These are phyloP conservation scores for Lyophyllum decastes DNA, from an alignment of 768 basidiomycete genomes.

Conservation along the genomic window DNA sequence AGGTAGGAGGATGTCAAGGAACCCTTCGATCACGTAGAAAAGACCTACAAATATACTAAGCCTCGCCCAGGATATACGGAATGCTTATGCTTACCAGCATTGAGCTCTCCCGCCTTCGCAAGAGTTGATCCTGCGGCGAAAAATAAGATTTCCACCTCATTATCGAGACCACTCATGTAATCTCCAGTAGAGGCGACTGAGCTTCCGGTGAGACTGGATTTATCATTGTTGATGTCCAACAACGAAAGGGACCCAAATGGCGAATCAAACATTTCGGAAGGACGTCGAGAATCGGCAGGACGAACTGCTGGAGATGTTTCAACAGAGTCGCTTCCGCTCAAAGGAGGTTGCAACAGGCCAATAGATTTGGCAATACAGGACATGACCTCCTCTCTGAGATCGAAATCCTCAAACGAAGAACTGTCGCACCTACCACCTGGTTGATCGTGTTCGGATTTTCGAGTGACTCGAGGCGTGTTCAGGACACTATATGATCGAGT, in stretches of 20 bases:
- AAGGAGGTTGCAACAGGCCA: constrained; percentile 85
- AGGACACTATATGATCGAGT: constrained; percentile 51
- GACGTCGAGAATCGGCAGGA: constrained; percentile 41
- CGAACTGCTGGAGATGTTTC: constrained; percentile 67
- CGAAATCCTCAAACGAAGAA: constrained; percentile 71
- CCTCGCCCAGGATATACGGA: no score
- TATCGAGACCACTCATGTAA: constrained; percentile 85
- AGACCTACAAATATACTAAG: no score
- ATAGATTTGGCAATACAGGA: constrained; percentile 97
- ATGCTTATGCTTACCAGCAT: constrained; percentile 58
- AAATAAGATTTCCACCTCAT: constrained; percentile 94
- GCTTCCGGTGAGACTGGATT: constrained; percentile 63
- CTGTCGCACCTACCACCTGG: constrained; percentile 20
- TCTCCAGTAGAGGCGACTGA: constrained; percentile 55
- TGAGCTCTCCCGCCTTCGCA: constrained; percentile 86
- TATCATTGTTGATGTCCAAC: constrained; percentile 70
- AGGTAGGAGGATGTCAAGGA: constrained; percentile 88
- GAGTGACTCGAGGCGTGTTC: constrained; percentile 48
- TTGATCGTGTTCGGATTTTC: constrained; percentile 28
- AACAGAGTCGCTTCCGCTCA: constrained; percentile 65
- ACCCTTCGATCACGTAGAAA: constrained; percentile 95
- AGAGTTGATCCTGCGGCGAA: constrained; percentile 86
- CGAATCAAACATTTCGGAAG: constrained; percentile 51
- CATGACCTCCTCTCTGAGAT: constrained; percentile 97
- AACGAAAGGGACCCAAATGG: constrained; percentile 77